These are phyloP conservation scores for Erucastrum elatum DNA, from an alignment of 345 rosid genomes.

Conservation along the genomic window DNA sequence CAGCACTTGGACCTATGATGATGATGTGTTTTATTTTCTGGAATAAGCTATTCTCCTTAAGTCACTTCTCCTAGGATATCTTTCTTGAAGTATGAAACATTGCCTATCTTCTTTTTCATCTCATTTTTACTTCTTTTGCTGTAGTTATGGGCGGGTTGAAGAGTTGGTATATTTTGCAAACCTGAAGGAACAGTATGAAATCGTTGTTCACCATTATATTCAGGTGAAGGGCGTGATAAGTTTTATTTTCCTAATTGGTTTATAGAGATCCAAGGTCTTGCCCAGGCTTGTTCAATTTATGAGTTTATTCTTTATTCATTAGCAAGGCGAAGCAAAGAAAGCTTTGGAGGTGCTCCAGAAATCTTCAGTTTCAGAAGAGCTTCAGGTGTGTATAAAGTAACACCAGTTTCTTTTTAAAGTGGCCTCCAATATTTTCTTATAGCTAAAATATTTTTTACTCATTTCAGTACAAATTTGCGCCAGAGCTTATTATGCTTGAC, in stretches of 20 bases:
- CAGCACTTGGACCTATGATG: slow-evolving; percentile 9
- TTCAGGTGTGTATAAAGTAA: slow-evolving; percentile 63
- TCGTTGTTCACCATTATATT: slow-evolving; percentile 83
- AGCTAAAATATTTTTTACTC: slow-evolving; percentile 18
- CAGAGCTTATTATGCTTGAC: slow-evolving; percentile 92
- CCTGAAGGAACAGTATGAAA: slow-evolving; percentile 90
- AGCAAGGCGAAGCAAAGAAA: slow-evolving; percentile 98
- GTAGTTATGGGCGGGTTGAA: slow-evolving; percentile 96
- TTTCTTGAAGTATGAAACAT: slow-evolving; percentile 4
- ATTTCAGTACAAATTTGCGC: slow-evolving; percentile 91
- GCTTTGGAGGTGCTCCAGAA: slow-evolving; percentile 89
- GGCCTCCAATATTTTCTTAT: slow-evolving; percentile 29
- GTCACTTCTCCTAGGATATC: slow-evolving; percentile 11
- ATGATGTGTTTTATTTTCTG: slow-evolving; percentile 8
- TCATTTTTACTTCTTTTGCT: slow-evolving; percentile 34
- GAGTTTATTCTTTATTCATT: slow-evolving; percentile 34
- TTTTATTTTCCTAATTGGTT: slow-evolving; percentile 25
- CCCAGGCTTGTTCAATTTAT: slow-evolving; percentile 22
- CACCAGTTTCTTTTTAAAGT: slow-evolving; percentile 5
- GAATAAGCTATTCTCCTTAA: slow-evolving; percentile 9
- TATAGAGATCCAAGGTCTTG: not conserved
- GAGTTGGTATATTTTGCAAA: slow-evolving; percentile 95
- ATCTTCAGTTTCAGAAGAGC: slow-evolving; percentile 80
- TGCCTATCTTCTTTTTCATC: not conserved
- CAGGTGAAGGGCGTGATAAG: slow-evolving; percentile 56